Evolutionary conservation across 2,329 filamentous ascomycete species (phyloP).

Genomic region (Cordyceps farinosa): DNA sequence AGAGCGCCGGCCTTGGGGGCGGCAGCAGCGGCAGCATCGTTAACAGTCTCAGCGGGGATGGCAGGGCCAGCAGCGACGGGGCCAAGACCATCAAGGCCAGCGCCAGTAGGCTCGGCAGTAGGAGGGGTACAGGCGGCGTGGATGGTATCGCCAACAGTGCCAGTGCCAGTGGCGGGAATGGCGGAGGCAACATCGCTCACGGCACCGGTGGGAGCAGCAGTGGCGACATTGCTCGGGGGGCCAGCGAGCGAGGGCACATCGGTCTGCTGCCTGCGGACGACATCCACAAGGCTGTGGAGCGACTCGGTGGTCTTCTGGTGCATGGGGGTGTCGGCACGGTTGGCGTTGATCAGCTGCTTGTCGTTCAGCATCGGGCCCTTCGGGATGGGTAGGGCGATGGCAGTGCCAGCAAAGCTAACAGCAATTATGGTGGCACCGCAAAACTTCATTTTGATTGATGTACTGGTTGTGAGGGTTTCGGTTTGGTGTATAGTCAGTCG

Average conservation of each 20-base stretch:
- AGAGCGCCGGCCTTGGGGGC: background rate
- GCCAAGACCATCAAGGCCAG: background rate
- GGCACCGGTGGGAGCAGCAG: background rate
- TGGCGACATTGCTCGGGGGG: background rate
- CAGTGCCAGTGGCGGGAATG: background rate
- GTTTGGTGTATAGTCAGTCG: background rate
- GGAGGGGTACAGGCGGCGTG: background rate
- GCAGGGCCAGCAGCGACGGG: background rate
- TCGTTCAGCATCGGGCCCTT: constrained; percentile 4
- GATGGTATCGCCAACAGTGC: background rate
- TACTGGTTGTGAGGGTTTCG: background rate
- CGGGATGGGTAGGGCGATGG: constrained; percentile 4
- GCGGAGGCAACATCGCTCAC: background rate
- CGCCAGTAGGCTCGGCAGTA: background rate
- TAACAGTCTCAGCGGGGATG: background rate
- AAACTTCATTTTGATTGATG: constrained; percentile 10
- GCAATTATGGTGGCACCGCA: constrained; percentile 1
- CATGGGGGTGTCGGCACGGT: background rate
- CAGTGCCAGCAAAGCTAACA: constrained; percentile 9
- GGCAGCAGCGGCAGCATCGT: background rate
- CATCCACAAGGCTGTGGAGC: background rate
- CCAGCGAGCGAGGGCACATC: constrained; percentile 6
- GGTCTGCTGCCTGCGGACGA: background rate
- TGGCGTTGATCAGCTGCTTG: background rate
- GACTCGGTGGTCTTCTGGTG: background rate